A percentile compares a stretch with the other conserved stretches of the same genome.
These are phyloP conservation scores for Trichoderma sp. DNA, from an alignment of 2,329 filamentous ascomycete species.

Conservation along the genomic window DNA sequence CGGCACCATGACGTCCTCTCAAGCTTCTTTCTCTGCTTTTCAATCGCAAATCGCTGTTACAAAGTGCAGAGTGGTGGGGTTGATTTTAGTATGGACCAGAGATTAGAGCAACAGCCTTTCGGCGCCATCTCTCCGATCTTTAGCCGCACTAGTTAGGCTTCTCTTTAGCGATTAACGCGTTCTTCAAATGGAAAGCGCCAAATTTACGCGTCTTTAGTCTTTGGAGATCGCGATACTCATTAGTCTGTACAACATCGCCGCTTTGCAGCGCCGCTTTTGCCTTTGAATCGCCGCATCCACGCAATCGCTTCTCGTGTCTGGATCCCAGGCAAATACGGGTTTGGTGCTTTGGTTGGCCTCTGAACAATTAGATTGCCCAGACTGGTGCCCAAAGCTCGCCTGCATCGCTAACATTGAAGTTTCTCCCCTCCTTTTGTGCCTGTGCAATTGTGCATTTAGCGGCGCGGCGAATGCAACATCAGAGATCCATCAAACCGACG, in stretches of 20 bases:
- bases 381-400: neutral
- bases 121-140: neutral
- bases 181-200: constrained; percentile 13
- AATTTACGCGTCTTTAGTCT: constrained; percentile 22
- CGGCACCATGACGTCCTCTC: neutral
- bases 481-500: neutral
- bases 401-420: neutral
- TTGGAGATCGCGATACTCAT: constrained; percentile 12
- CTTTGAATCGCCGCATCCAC: neutral
- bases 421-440: constrained; percentile 1
- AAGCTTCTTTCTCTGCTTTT: neutral
- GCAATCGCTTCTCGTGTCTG: neutral
- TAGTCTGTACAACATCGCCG: neutral
- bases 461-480: neutral
- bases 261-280: neutral
- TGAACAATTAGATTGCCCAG: neutral
- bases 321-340: neutral
- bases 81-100: neutral
- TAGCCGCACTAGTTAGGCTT: constrained; percentile 9
- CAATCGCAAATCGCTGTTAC: neutral
- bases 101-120: neutral
- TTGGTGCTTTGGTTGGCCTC: neutral
- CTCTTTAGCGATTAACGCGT: constrained; percentile 20
- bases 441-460: neutral
- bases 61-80: neutral